Evolutionary conservation across 1,284 basidiomycete species (phyloP).

Genomic region (Kwoniella shivajii): DNA sequence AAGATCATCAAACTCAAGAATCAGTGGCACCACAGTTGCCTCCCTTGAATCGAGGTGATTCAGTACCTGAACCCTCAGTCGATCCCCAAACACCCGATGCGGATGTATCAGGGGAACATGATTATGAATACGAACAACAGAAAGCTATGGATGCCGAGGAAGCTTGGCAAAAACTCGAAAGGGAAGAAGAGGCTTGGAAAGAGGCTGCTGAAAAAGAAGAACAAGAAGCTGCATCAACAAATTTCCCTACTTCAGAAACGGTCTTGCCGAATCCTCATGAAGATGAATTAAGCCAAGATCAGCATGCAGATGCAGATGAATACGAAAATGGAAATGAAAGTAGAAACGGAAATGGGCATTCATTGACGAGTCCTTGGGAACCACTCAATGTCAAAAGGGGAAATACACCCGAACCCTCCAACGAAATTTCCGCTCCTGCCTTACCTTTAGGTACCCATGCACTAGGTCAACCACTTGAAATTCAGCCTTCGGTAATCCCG

Average conservation of each 20-base stretch:
- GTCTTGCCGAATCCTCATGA: conserved; percentile 10
- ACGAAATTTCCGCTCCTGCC: conserved; percentile 5
- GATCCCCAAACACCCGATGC: neutral
- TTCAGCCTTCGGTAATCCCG: neutral
- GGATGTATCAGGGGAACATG: conserved; percentile 17
- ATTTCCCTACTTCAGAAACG: neutral
- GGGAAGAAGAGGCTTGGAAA: conserved; percentile 28
- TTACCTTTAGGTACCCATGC: neutral
- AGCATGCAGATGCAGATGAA: neutral
- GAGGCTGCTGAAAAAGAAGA: conserved; percentile 17
- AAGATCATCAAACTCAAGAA: conserved; percentile 18
- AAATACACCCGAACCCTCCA: conserved; percentile 24
- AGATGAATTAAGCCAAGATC: too few species aligned
- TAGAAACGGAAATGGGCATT: neutral
- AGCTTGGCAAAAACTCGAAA: conserved; percentile 23
- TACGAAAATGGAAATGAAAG: neutral
- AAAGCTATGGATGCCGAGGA: conserved; percentile 34
- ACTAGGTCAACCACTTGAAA: conserved; percentile 1
- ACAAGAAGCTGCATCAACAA: neutral
- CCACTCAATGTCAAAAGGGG: conserved; percentile 38
- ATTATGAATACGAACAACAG: conserved; percentile 52
- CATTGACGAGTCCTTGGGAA: conserved; percentile 31
- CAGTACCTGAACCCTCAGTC: neutral
- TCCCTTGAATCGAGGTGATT: neutral
- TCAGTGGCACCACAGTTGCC: neutral